These are phyloP conservation scores for Logfia minima DNA, from an alignment of 129 eudicot species.

Conservation along the genomic window DNA sequence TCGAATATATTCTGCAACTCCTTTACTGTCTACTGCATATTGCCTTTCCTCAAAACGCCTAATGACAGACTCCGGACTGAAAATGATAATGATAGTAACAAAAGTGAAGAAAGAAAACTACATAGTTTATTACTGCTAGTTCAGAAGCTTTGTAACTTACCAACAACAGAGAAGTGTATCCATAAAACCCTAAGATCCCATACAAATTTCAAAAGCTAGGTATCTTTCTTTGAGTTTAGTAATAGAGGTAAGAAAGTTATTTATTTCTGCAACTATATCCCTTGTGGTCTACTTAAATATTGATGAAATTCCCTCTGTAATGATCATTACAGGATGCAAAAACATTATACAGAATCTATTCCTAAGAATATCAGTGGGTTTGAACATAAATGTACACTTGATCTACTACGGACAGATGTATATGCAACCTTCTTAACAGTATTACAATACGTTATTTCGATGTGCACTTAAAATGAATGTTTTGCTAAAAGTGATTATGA, in stretches of 20 bases:
- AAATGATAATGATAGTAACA: slow-evolving; percentile 1
- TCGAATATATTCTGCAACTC: slow-evolving; percentile 83
- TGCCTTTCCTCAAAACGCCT: slow-evolving; percentile 80
- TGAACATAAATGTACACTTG: neutral
- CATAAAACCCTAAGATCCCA: neutral
- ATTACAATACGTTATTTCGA: neutral
- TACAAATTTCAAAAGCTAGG: slow-evolving; percentile 11
- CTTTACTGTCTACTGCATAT: slow-evolving; percentile 88
- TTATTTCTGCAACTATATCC: neutral
- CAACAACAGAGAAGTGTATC: neutral
- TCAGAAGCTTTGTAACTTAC: neutral
- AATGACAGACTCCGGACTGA: slow-evolving; percentile 83
- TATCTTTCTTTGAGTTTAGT: neutral
- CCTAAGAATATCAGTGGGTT: neutral
- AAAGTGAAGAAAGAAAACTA: neutral
- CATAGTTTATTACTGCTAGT: neutral
- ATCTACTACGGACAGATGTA: neutral
- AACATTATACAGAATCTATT: neutral
- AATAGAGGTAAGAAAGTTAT: slow-evolving; percentile 11
- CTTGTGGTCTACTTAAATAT: neutral
- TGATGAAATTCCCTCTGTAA: neutral
- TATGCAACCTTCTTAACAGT: neutral
- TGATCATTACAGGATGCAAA: neutral
- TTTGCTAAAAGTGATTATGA: slow-evolving; percentile 8
- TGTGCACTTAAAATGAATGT: neutral